phyloP scores from a whole-genome alignment of 768 basidiomycete genomes.

The Boletus rubroflammeus region DNA sequence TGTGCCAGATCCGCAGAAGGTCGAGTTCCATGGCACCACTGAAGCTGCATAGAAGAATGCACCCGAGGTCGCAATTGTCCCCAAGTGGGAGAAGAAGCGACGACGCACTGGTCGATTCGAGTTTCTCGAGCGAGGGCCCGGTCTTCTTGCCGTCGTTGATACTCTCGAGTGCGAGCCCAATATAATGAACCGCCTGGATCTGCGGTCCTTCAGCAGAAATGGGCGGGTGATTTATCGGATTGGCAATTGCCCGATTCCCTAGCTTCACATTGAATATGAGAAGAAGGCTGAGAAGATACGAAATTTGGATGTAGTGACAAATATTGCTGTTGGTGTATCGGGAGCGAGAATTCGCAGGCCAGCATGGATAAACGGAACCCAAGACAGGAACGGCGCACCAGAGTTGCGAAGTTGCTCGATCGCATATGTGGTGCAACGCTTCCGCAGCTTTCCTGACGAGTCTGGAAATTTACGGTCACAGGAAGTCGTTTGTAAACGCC shows the following conservation, averaged over 20 bases:
- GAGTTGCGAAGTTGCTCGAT: neutral
- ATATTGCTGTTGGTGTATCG: neutral
- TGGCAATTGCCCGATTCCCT: neutral
- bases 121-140: no score
- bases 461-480: no score
- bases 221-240: neutral
- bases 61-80: no score
- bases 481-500: no score
- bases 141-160: no score
- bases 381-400: neutral
- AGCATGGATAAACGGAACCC: neutral
- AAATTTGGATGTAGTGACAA: neutral
- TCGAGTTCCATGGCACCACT: neutral
- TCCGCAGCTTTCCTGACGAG: no score
- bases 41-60: neutral
- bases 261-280: neutral
- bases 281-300: neutral
- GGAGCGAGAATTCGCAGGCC: no score
- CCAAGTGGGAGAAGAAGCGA: no score
- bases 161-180: no score
- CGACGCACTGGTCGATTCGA: no score
- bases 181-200: neutral
- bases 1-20: neutral
- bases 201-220: neutral
- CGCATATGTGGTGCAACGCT: no score